These are phyloP conservation scores for Scutellaria baicalensis DNA, from an alignment of 257 asterid genomes.

Conservation along the genomic window DNA sequence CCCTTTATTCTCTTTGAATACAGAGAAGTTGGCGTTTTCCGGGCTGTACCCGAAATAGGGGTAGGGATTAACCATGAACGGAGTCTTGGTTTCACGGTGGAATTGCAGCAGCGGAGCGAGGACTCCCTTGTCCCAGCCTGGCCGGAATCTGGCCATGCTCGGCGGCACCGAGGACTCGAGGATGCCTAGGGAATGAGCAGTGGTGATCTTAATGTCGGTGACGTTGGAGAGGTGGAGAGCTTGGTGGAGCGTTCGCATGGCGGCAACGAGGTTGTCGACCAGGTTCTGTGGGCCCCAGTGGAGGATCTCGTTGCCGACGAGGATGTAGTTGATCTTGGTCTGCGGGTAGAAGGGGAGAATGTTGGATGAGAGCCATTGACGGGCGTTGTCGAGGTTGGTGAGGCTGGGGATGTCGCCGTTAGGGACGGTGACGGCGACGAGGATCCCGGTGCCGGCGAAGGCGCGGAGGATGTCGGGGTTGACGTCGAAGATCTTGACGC, in stretches of 20 bases:
- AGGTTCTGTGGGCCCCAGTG: constrained; percentile 88
- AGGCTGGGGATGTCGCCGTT: constrained; percentile 72
- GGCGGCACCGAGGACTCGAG: constrained; percentile 64
- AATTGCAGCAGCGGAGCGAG: constrained; percentile 62
- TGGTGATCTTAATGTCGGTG: constrained; percentile 42
- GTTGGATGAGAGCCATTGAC: constrained; percentile 41
- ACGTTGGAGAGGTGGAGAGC: constrained; percentile 43
- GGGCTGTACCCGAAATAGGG: constrained; percentile 76
- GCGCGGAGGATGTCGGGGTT: constrained; percentile 83
- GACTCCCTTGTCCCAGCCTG: constrained; percentile 71
- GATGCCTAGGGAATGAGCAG: constrained; percentile 79
- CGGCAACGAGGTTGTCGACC: constrained; percentile 59
- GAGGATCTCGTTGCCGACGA: constrained; percentile 81
- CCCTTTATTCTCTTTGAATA: constrained; percentile 35
- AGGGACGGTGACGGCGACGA: constrained; percentile 74
- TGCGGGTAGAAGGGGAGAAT: constrained; percentile 60
- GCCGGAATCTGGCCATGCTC: constrained; percentile 54
- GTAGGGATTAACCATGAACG: constrained; percentile 92
- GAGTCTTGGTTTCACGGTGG: constrained; percentile 51
- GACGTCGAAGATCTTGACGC: constrained; percentile 64
- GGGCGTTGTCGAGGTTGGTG: constrained; percentile 39
- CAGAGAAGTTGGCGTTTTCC: constrained; percentile 30
- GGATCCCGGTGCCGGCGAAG: constrained; percentile 64
- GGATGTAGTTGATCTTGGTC: constrained; percentile 60
- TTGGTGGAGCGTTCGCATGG: constrained; percentile 51